These are phyloP conservation scores for Penicillium sp. DNA, from an alignment of 2,329 filamentous ascomycete species.

Conservation along the genomic window DNA sequence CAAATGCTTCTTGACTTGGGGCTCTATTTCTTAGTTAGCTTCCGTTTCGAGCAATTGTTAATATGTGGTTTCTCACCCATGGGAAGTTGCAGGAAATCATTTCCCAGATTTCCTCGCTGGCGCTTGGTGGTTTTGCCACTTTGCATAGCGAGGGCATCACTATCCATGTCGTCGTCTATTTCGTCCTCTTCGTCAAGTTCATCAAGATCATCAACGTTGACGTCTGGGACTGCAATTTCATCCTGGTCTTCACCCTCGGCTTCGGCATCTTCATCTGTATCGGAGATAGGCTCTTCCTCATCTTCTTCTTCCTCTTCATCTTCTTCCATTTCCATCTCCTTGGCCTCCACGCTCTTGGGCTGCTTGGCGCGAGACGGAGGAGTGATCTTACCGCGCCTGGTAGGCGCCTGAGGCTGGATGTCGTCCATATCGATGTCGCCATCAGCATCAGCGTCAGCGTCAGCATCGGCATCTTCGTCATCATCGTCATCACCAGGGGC, in stretches of 20 bases:
- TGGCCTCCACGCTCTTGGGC: conserved; percentile 48
- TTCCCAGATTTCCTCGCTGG: conserved; percentile 61
- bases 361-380: conserved; percentile 37
- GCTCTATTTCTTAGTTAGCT: conserved; percentile 48
- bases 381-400: conserved; percentile 41
- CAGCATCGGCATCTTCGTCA: conserved; percentile 31
- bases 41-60: not conserved
- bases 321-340: conserved; percentile 46
- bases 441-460: conserved; percentile 33
- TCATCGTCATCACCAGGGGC: conserved; percentile 42
- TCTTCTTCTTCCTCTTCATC: conserved; percentile 41
- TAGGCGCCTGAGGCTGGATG: conserved; percentile 39
- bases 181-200: conserved; percentile 45
- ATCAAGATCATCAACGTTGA: conserved; percentile 40
- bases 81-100: conserved; percentile 54
- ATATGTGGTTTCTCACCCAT: conserved; percentile 48
- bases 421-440: conserved; percentile 50
- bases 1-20: conserved; percentile 70
- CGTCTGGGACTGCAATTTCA: conserved; percentile 45
- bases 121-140: conserved; percentile 66
- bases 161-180: conserved; percentile 46
- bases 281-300: conserved; percentile 51
- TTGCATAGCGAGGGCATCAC: conserved; percentile 52
- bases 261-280: conserved; percentile 48
- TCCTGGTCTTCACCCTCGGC: conserved; percentile 52